Base-by-base conservation (phyloP, 2,329 filamentous ascomycete species). In the Xylariaceae sp. region DNA sequence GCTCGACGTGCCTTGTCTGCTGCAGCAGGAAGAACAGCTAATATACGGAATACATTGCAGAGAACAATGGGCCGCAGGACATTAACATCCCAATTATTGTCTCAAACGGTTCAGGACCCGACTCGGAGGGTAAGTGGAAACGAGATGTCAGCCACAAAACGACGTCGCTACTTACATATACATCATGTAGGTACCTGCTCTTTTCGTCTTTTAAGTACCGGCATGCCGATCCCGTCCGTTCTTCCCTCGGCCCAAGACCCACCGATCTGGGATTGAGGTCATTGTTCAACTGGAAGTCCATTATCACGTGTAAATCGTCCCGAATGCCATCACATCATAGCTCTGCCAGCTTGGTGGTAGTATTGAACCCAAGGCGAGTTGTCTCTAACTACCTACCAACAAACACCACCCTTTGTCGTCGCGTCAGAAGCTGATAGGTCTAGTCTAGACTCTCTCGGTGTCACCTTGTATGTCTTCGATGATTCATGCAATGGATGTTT, bases 101-200 rank as follows among this genome's bases (percentile, higher is more conserved):
- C 17, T 35, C 49, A 51, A 7, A n/a, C 15, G 49, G 49, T 51
- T 35, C 49, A 23, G 15, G 30, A 35, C 23, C 18, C 23, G 10
- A 7, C 49, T 51, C 49, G 23, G 47, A 49, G 49, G 49, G 49
- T n/a, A 51, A 35, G 49, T 51, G 49, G 49, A 51, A 51, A 51
- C 49, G 49, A 49, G 23, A 17, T 51, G 49, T 17, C 23, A 30
- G 48, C 49, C 49, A 51, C 49, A 13, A 45, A 45, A 45, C 41
- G 41, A 45, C 41, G 41, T n/a, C 11, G 41, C 11, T 45, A 45
- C 41, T 13, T 41, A 41, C 37, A 15, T n/a, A 45, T 41, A 13
- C 13, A 41, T 41, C 13, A 41, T 41, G 37, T 41, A 41, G 37
- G 37, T 41, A 41, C 37, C 13, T 13, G 37, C 37, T 41, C 9